Conservation (phyloP, 2,329 filamentous ascomycete genomes). For the Hymenoscyphus salicellus region DNA sequence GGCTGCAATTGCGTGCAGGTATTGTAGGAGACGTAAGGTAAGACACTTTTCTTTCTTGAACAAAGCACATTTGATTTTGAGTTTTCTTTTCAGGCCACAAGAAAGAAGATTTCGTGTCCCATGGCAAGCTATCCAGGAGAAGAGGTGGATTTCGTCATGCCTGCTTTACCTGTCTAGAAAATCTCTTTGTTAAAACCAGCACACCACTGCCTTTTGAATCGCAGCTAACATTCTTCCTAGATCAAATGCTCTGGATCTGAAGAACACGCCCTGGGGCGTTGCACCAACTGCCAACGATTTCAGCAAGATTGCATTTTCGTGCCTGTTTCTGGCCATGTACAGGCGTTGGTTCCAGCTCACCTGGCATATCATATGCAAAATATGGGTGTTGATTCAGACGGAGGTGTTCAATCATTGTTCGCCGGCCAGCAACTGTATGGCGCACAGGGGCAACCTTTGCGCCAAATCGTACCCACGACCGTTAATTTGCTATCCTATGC, state of each 20-base stretch:
- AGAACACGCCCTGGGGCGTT: conserved; percentile 67
- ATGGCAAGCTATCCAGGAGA: too few species aligned
- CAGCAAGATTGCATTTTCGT: conserved; percentile 77
- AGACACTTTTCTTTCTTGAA: background rate
- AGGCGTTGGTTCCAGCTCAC: conserved; percentile 71
- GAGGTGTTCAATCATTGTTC: conserved; percentile 32
- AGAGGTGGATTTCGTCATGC: too few species aligned
- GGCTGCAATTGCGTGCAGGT: conserved; percentile 59
- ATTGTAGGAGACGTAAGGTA: conserved; percentile 59
- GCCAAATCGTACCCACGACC: too few species aligned
- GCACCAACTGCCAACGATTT: conserved; percentile 70
- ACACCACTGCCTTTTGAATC: too few species aligned
- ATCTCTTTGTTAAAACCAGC: too few species aligned
- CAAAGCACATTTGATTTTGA: background rate
- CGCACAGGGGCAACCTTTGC: conserved; percentile 42
- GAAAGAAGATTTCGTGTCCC: too few species aligned
- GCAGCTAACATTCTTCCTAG: conserved; percentile 43
- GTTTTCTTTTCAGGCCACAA: too few species aligned
- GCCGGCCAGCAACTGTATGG: conserved; percentile 36
- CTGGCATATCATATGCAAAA: conserved; percentile 36
- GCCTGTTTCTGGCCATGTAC: conserved; percentile 69
- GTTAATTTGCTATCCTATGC: too few species aligned
- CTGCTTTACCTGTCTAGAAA: too few species aligned
- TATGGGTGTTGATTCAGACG: too few species aligned
- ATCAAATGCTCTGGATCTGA: conserved; percentile 76